A percentile compares a stretch with the other conserved stretches of the same genome.
These are phyloP conservation scores for Mesotaenium endlicherianum DNA, from an alignment of 139 green algal genomes.

Conservation along the genomic window DNA sequence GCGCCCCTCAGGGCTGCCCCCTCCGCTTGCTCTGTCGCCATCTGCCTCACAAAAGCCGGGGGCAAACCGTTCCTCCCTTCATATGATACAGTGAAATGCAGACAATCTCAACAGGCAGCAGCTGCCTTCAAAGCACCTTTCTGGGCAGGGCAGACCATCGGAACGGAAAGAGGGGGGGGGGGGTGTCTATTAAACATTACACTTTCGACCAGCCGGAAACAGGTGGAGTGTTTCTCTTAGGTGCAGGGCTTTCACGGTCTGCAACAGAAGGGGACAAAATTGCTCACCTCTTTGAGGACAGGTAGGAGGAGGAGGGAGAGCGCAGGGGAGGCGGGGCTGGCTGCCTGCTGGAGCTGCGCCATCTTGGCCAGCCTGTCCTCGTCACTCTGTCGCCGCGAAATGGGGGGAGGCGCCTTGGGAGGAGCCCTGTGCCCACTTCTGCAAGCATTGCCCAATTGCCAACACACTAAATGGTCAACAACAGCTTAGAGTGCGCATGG, in stretches of 20 bases:
- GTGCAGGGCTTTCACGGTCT: not conserved
- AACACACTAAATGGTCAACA: not conserved
- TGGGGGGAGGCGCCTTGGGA: no score
- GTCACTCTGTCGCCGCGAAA: conserved; percentile 3
- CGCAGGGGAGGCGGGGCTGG: not conserved
- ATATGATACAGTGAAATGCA: not conserved
- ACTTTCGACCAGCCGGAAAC: no score
- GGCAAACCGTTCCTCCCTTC: no score
- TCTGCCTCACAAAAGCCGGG: not conserved
- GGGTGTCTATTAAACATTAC: no score
- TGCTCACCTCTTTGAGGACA: conserved; percentile 29
- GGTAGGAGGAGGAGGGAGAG: conserved; percentile 31
- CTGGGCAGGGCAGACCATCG: not conserved
- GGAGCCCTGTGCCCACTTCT: not conserved
- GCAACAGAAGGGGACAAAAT: not conserved
- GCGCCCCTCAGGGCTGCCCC: not conserved
- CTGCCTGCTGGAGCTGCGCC: not conserved
- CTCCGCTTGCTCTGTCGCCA: conserved; percentile 17
- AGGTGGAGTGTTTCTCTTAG: no score
- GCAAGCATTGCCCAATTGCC: not conserved
- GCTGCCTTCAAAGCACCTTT: not conserved
- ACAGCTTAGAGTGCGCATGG: not conserved
- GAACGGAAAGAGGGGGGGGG: no score
- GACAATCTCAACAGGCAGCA: not conserved
- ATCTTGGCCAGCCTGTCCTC: conserved; percentile 13